Base-by-base conservation (phyloP, 306 rosid species). In the Malus sylvestris region DNA sequence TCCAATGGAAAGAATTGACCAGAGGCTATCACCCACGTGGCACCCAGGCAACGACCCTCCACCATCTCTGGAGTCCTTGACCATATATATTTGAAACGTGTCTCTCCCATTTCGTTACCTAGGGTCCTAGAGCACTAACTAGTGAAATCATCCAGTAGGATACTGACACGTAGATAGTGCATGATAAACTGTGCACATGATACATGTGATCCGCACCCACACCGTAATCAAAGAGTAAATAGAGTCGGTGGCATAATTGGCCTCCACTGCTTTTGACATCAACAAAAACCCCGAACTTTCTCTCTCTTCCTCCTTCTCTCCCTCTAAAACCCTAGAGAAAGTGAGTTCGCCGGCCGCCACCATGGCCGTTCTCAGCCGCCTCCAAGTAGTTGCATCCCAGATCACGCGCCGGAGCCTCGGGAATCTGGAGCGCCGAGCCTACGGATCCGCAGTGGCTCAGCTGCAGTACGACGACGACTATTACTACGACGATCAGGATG, bases 371-470 rank as follows among this genome's bases (percentile, higher is more conserved):
- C 78, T 92, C 80, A 73, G 81, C 79, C 93, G 89, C 30, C 78
- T 82, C 32, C 57, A 76, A 61, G 29, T 44, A 49, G 71, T 80
- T 4, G 78, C 83, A 46, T 80, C 79, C 55, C 59, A 80, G 9
- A 67, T 78, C 0, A n/a, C 52, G 5, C 74, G 67, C 0, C 79
- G 58, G 18, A 2, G 70, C 20, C 6, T 75, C 38, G 42, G 64
- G 4, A 33, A 25, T 29, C 74, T 65, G 14, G 3, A 77, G 0
- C 29, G 64, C 49, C 86, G 92, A 9, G 57, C 79, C 10, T 92
- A 82, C 74, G 98, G 96, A 75, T 91, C 93, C n/a, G 77, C 93
- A 1, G 96, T 92, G 45, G 90, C 91, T 64, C 81, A 79, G 77
- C 74, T 85, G 5, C 83, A 87, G 76, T 84, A 68, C 76, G 79